Evolutionary conservation across 1,284 basidiomycete genomes (phyloP).

Genomic region (Papiliotrema terrestris): DNA sequence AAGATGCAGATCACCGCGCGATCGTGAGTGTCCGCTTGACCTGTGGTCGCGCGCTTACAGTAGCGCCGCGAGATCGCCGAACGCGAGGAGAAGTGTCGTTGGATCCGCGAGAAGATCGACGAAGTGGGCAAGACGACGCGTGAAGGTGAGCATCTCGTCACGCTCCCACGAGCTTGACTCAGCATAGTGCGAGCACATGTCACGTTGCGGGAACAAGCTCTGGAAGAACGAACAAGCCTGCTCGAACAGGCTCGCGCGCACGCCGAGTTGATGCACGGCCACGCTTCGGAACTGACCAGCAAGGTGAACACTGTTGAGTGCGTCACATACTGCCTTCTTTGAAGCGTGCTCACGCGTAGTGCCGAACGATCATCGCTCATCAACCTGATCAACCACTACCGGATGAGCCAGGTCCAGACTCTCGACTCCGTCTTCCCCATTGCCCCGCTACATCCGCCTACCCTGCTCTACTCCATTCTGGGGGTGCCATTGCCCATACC

Average conservation of each 20-base stretch:
- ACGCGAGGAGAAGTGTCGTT: constrained; percentile 24
- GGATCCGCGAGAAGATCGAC: constrained; percentile 24
- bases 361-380: constrained; percentile 51
- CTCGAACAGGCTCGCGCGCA: constrained; percentile 26
- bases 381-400: constrained; percentile 56
- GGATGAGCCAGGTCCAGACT: constrained; percentile 67
- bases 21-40: constrained; percentile 48
- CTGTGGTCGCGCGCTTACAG: no score
- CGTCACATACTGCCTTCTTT: constrained; percentile 1
- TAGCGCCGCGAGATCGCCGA: constrained; percentile 50
- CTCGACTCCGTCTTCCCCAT: constrained; percentile 84
- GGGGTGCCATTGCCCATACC: constrained; percentile 82
- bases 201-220: constrained; percentile 23
- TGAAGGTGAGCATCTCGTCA: constrained; percentile 17
- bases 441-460: constrained; percentile 70
- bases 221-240: constrained; percentile 24
- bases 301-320: constrained; percentile 28
- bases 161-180: constrained; percentile 2
- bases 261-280: constrained; percentile 20
- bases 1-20: constrained; percentile 51
- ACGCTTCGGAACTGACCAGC: constrained; percentile 16
- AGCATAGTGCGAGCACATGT: constrained; percentile 24
- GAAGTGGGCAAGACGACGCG: constrained; percentile 23
- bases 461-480: constrained; percentile 79
- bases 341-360: constrained; percentile 5